These are phyloP conservation scores for Plantago ovata DNA, from an alignment of 257 asterid genomes.

Conservation along the genomic window DNA sequence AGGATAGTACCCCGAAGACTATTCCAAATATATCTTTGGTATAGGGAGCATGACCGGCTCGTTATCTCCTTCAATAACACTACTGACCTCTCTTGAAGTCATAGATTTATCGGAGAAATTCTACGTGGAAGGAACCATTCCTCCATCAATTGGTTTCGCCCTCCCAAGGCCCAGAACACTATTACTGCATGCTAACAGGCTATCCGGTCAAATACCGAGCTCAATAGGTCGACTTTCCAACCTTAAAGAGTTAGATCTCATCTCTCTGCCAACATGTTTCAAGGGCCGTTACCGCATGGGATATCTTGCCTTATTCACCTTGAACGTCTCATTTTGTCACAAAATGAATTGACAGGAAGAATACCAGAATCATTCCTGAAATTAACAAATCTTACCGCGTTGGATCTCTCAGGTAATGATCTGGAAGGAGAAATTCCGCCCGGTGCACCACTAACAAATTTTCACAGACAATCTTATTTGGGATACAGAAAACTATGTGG, in stretches of 20 bases:
- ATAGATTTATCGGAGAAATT: slow-evolving; percentile 42
- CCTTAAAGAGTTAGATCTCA: slow-evolving; percentile 28
- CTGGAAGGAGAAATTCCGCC: slow-evolving; percentile 55
- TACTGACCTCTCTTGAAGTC: slow-evolving; percentile 39
- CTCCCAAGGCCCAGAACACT: slow-evolving; percentile 40
- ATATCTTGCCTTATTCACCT: slow-evolving; percentile 41
- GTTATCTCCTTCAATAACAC: slow-evolving; percentile 40
- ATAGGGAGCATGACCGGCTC: slow-evolving; percentile 41
- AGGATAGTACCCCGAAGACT: slow-evolving; percentile 30
- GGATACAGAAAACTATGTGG: slow-evolving; percentile 65
- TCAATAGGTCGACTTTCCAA: slow-evolving; percentile 36
- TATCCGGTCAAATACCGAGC: slow-evolving; percentile 46
- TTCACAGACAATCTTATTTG: slow-evolving; percentile 38
- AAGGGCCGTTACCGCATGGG: slow-evolving; percentile 45
- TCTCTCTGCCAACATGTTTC: slow-evolving; percentile 50
- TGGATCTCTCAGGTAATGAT: slow-evolving; percentile 47
- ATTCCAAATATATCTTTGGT: slow-evolving; percentile 31
- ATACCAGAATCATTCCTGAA: slow-evolving; percentile 49
- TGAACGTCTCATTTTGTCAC: slow-evolving; percentile 30
- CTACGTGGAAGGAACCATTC: slow-evolving; percentile 37
- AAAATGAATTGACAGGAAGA: slow-evolving; percentile 45
- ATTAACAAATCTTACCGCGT: slow-evolving; percentile 39
- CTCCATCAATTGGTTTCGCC: slow-evolving; percentile 38
- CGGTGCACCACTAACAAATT: slow-evolving; percentile 54
- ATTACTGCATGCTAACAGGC: slow-evolving; percentile 32